phyloP scores from a whole-genome alignment of 1,284 basidiomycete species.

The Cryptococcus jaspeensis region DNA sequence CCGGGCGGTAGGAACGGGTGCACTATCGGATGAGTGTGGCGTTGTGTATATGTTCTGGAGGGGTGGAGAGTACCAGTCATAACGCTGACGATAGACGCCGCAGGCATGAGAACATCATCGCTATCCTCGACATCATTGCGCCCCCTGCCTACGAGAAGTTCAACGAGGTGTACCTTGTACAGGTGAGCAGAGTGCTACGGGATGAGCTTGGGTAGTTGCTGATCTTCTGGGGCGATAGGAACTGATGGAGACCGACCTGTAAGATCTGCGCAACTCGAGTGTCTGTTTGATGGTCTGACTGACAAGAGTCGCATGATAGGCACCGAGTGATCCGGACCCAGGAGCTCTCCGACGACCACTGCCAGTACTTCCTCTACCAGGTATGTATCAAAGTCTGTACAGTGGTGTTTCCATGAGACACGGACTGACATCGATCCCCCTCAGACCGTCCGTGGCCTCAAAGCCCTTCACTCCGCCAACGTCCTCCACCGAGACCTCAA shows the following conservation, averaged over 20 bases:
- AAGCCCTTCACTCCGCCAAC: slow-evolving; percentile 87
- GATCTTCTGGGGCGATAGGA: slow-evolving; percentile 51
- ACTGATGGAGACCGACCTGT: slow-evolving; percentile 74
- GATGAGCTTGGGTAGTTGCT: neutral
- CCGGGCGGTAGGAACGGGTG: too few species aligned
- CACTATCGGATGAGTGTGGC: too few species aligned
- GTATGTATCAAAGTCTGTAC: slow-evolving; percentile 49
- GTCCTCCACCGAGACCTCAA: slow-evolving; percentile 88
- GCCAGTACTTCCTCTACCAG: slow-evolving; percentile 94
- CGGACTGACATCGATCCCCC: neutral
- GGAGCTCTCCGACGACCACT: slow-evolving; percentile 85
- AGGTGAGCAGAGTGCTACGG: slow-evolving; percentile 46
- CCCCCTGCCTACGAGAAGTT: slow-evolving; percentile 84
- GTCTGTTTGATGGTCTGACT: neutral
- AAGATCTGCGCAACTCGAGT: slow-evolving; percentile 3
- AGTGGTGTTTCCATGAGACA: neutral
- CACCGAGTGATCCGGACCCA: slow-evolving; percentile 72
- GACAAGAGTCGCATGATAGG: slow-evolving; percentile 18
- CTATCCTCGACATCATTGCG: slow-evolving; percentile 91
- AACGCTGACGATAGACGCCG: neutral
- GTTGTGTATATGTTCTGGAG: neutral
- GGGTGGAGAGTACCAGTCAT: neutral
- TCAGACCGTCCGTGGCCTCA: slow-evolving; percentile 81
- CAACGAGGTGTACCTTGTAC: slow-evolving; percentile 76
- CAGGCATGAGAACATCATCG: slow-evolving; percentile 71